Evolutionary conservation across 2,329 filamentous ascomycete genomes (phyloP).

Genomic region (Stylonectria norvegica): DNA sequence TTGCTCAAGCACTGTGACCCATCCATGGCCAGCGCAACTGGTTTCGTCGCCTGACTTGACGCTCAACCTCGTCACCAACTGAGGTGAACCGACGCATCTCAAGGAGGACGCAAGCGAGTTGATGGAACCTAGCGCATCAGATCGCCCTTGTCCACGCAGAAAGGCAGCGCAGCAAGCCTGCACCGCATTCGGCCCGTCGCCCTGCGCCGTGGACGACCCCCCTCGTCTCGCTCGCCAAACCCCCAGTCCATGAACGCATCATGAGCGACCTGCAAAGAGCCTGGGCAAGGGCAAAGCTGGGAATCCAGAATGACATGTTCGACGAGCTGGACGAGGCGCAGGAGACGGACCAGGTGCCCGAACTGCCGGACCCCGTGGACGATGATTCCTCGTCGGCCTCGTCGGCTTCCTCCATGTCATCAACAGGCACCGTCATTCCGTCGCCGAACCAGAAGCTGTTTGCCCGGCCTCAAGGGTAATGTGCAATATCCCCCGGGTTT

Average conservation of each 20-base stretch:
- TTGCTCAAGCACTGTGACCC: neutral
- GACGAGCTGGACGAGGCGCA: constrained; percentile 53
- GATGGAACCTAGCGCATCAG: neutral
- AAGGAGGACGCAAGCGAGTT: neutral
- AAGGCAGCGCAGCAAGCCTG: neutral
- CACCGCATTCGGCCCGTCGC: neutral
- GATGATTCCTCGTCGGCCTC: constrained; percentile 73
- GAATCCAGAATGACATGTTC: constrained; percentile 49
- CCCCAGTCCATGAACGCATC: constrained; percentile 20
- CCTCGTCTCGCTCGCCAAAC: constrained; percentile 15
- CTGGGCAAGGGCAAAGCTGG: constrained; percentile 74
- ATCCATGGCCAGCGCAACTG: neutral
- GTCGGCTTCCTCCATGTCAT: constrained; percentile 79
- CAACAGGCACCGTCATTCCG: constrained; percentile 86
- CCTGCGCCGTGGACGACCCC: neutral
- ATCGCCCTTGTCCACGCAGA: neutral
- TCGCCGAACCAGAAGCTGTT: constrained; percentile 71
- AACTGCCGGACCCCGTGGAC: constrained; percentile 43
- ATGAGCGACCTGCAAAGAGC: constrained; percentile 82
- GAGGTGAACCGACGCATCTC: neutral
- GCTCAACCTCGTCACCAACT: neutral
- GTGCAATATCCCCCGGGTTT: constrained; percentile 6
- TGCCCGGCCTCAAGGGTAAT: constrained; percentile 65
- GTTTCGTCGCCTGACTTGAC: neutral
- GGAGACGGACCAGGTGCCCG: constrained; percentile 44